Base-by-base conservation (phyloP, 192 early-diverging fungal genomes). In the Haplosporangium gracile region DNA sequence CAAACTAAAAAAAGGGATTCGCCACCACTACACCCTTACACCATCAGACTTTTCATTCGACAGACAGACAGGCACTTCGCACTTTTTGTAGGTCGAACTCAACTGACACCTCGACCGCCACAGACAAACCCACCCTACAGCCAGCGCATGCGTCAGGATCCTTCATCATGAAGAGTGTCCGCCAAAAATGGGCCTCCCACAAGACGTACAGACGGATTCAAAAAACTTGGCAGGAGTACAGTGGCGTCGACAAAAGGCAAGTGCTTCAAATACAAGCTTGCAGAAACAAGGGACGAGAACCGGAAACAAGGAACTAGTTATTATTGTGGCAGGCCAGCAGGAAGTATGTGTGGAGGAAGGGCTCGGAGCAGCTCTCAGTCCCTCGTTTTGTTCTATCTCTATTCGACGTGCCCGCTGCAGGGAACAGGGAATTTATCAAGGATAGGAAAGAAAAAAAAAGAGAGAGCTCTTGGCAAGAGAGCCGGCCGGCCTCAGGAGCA, bases 111-210 rank as follows among this genome's bases (percentile, higher is more conserved):
- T 49, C 73, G 1, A 29, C 13, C 18, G 4, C 34, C 32, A 7
- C 53, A 65, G 13, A 26, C 26, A 65, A 13, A 26, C 60, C 55
- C 10, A 3, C 60, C 60, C 29, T 65, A 65, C 60, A 32, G 29
- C 26, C 70, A 77, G 84, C 84, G 79, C 76, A 86, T 86, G 84
- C 75, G 8, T 80, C n/a, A 80, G 74, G 45, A 29, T 77, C 47
- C 51, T 49, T 60, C 78, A 83, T 68, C 53, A 88, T 88, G 87
- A 83, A 82, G 82, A 88, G 81, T 80, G 75, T 88, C 75, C 87
- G 87, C 75, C 87, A 88, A 65, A 88, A 83, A 88, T 88, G 87
- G 87, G 87, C 87, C 76, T 83, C 82, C 82, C 87, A 88, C 71
- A 88, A 82, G 74, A 88, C 81, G 36, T 88, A 88, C 38, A 78